Conservation (phyloP, 345 rosid species). For the Eucalyptus fibrosa region DNA sequence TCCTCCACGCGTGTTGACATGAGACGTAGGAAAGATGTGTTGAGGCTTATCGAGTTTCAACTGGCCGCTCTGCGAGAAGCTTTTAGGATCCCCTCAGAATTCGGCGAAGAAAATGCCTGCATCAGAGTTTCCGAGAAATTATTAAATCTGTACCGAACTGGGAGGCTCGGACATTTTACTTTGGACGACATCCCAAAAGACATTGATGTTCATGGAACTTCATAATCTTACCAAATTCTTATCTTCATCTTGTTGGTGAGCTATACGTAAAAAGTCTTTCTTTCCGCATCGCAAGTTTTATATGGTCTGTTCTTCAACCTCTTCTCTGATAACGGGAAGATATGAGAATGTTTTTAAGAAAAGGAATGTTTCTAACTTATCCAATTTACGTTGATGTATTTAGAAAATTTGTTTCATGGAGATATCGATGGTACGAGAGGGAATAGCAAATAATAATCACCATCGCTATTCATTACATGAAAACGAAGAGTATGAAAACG, state of each 20-base stretch:
- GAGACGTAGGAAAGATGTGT: slow-evolving; percentile 16
- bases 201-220: background rate
- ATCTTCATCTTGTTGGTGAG: background rate
- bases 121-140: slow-evolving; percentile 41
- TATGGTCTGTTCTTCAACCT: background rate
- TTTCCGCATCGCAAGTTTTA: background rate
- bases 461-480: background rate
- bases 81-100: slow-evolving; percentile 20
- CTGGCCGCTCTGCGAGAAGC: slow-evolving; percentile 21
- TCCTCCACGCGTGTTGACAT: slow-evolving; percentile 20
- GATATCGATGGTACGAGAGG: background rate
- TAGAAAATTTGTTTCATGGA: background rate
- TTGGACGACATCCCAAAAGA: slow-evolving; percentile 28
- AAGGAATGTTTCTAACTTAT: too few species aligned
- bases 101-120: slow-evolving; percentile 6
- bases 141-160: slow-evolving; percentile 68
- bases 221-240: background rate
- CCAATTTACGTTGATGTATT: background rate
- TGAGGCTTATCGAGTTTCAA: slow-evolving; percentile 32
- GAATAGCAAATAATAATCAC: background rate
- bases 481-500: too few species aligned
- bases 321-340: background rate
- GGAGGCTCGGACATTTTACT: slow-evolving; percentile 70
- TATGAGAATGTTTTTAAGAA: too few species aligned
- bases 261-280: background rate